These are phyloP conservation scores for Angophora floribunda DNA, from an alignment of 345 rosid species.

Conservation along the genomic window DNA sequence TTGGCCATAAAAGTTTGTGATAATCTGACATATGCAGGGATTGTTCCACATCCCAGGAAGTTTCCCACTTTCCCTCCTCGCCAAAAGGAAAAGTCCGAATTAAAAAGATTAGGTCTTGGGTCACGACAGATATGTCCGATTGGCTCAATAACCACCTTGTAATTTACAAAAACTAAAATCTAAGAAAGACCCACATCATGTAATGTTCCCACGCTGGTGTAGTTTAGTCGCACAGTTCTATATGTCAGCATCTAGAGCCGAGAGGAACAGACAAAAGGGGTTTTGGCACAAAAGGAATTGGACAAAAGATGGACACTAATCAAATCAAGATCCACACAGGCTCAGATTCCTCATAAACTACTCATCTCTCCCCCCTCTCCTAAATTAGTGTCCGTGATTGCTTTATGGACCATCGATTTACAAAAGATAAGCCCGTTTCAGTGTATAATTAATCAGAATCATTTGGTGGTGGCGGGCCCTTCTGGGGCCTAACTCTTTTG, in stretches of 20 bases:
- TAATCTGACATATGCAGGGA: background rate
- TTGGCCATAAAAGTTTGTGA: background rate
- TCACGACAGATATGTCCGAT: background rate
- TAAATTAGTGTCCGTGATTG: background rate
- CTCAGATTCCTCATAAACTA: background rate
- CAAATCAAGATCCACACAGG: background rate
- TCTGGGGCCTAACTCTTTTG: conserved; percentile 6
- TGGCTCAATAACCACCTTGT: background rate
- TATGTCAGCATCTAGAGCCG: conserved; percentile 9
- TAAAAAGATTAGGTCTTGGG: background rate
- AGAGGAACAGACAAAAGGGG: conserved; percentile 1
- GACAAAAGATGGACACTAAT: conserved; percentile 1
- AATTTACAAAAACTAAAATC: background rate
- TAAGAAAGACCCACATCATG: background rate
- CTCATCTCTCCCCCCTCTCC: background rate
- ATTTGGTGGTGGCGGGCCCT: conserved; percentile 19
- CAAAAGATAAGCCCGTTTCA: background rate
- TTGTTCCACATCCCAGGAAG: background rate
- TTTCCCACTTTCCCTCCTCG: background rate
- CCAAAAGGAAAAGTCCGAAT: background rate
- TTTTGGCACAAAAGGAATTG: background rate
- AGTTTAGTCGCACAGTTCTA: conserved; percentile 13
- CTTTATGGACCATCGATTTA: conserved; percentile 2
- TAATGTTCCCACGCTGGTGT: conserved; percentile 37
- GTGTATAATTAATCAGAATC: background rate